Evolutionary conservation across 257 asterid genomes (phyloP).

Genomic region (Scutellaria baicalensis): DNA sequence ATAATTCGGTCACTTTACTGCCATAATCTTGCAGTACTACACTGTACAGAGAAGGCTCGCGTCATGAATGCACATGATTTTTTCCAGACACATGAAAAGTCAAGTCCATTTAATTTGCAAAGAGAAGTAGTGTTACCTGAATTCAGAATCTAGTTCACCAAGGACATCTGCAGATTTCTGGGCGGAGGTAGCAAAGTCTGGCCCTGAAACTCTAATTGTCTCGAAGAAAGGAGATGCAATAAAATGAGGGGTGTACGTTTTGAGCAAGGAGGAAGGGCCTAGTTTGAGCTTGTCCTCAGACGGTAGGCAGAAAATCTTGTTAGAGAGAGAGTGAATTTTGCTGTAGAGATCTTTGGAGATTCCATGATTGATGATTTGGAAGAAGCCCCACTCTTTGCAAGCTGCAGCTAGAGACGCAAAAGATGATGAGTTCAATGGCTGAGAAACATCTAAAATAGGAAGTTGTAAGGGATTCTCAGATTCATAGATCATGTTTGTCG

Average conservation of each 20-base stretch:
- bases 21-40: constrained; percentile 54
- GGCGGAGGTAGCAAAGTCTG: constrained; percentile 45
- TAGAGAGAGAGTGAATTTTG: constrained; percentile 39
- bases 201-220: constrained; percentile 60
- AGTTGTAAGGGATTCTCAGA: constrained; percentile 41
- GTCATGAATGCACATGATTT: neutral
- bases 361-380: constrained; percentile 61
- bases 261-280: constrained; percentile 48
- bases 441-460: constrained; percentile 51
- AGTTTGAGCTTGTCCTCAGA: constrained; percentile 39
- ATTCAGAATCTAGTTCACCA: constrained; percentile 23
- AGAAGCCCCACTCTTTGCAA: constrained; percentile 73
- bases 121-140: constrained; percentile 37
- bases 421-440: constrained; percentile 31
- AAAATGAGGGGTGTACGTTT: constrained; percentile 66
- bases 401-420: constrained; percentile 43
- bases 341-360: constrained; percentile 48
- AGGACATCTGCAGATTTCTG: constrained; percentile 31
- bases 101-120: neutral
- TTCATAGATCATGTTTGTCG: constrained; percentile 39
- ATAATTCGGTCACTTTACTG: constrained; percentile 39
- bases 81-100: neutral
- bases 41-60: constrained; percentile 16
- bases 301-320: constrained; percentile 43
- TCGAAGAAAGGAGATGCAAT: constrained; percentile 77